Base-by-base conservation (phyloP, 2,329 filamentous ascomycete genomes). In the Diaporthe ilicicola region DNA sequence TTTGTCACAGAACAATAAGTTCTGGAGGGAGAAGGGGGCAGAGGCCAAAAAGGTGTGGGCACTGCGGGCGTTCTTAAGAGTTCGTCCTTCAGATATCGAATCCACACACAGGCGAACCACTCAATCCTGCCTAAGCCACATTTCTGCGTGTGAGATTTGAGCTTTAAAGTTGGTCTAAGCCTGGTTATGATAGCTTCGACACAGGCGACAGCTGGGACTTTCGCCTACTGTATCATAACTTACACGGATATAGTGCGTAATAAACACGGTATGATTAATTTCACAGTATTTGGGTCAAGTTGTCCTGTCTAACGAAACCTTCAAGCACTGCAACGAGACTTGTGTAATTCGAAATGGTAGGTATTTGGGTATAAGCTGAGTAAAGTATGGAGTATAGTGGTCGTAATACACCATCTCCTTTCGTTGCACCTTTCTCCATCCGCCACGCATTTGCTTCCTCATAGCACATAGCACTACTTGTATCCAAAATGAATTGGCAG, bases 331-430 rank as follows among this genome's bases (percentile, higher is more conserved):
- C 27, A 34, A n/a, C 5, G 5, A 7, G 37, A 19, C 0, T 10
- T 17, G 1, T 22, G 3, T 27, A 12, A 22, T 22, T 9, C 19
- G 24, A 34, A 46, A 37, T 37, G n/a, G 42, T 50, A 56, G 51
- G 50, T 56, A 68, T 68, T 48, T 68, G 65, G 65, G 65, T 67
- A 67, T 67, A 68, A 68, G 27, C 50, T 32, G 37, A 46, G 50
- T 27, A 48, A 68, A 68, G 65, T 56, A 27, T 53, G 19, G 48
- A 29, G 48, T 19, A n/a, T n/a, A 10, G 51, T 54, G 34, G 39
- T 68, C 65, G n/a, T 51, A 65, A 37, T 19, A 68, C 55, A 50
- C 50, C 65, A 46, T 50, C 51, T 17, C 48, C 50, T 19, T 48
- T n/a, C 29, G 59, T 34, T 17, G 55, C 64, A 22, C 17, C 51